Evolutionary conservation across 192 early-diverging fungal genomes (phyloP).

Genomic region (Coemansia sp.): DNA sequence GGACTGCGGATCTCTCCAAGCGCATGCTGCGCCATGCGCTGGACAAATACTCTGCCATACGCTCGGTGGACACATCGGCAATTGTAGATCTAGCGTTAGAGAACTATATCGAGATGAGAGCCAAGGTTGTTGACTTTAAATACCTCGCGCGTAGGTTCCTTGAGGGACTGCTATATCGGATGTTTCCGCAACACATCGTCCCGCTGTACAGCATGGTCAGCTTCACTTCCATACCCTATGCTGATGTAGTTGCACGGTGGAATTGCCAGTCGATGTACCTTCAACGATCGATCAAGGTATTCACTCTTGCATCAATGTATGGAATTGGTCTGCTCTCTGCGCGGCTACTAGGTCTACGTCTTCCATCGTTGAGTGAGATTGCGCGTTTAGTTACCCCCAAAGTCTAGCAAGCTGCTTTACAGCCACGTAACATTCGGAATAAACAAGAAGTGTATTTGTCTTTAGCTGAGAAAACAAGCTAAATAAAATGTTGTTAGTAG

Average conservation of each 20-base stretch:
- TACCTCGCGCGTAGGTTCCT: conserved; percentile 80
- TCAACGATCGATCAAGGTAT: conserved; percentile 17
- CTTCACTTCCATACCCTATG: conserved; percentile 87
- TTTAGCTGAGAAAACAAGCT: neutral
- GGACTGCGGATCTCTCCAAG: conserved; percentile 37
- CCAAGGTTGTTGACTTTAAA: conserved; percentile 67
- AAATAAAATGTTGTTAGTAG: conserved; percentile 14
- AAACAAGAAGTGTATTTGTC: conserved; percentile 1
- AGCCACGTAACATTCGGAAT: neutral
- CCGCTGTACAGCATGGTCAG: conserved; percentile 97
- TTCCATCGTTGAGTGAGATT: conserved; percentile 8
- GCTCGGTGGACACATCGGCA: conserved; percentile 74
- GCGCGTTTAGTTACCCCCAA: conserved; percentile 5
- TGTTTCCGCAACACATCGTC: conserved; percentile 70
- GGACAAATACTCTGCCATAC: conserved; percentile 66
- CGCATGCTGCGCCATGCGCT: conserved; percentile 61
- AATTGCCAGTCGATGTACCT: conserved; percentile 42
- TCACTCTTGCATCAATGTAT: conserved; percentile 4
- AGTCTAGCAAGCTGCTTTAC: neutral
- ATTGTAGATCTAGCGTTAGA: conserved; percentile 93
- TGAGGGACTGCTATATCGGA: conserved; percentile 71
- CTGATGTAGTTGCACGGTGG: conserved; percentile 56
- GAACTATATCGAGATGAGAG: conserved; percentile 95
- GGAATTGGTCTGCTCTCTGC: conserved; percentile 12
- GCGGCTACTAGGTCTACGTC: conserved; percentile 20